phyloP scores from a whole-genome alignment of 257 asterid species.

The Solanum piurae region DNA sequence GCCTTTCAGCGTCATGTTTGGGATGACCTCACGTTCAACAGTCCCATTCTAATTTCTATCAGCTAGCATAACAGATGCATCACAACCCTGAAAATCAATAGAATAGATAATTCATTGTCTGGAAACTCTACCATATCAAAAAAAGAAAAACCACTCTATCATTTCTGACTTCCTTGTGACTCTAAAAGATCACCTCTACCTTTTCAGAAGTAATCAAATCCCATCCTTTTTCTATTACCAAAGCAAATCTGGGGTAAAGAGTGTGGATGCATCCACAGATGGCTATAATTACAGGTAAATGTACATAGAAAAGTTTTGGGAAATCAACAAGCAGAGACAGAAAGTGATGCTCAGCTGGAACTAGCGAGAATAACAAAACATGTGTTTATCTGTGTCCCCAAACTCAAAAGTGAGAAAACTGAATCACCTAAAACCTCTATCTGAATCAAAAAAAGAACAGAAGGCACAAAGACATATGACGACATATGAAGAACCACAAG shows the following conservation, averaged over 20 bases:
- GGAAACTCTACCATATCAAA: background rate
- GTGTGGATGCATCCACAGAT: background rate
- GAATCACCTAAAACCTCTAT: background rate
- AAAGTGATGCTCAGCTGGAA: too few species aligned
- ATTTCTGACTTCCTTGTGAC: background rate
- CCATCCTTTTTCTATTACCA: background rate
- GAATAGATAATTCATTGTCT: background rate
- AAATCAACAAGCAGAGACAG: background rate
- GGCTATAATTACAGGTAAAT: background rate
- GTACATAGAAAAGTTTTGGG: too few species aligned
- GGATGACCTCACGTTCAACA: slow-evolving; percentile 19
- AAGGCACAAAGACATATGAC: background rate
- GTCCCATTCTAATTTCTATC: background rate
- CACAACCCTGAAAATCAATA: slow-evolving; percentile 22
- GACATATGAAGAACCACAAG: background rate
- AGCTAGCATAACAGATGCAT: slow-evolving; percentile 21
- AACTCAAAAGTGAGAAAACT: background rate
- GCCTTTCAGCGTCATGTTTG: slow-evolving; percentile 24
- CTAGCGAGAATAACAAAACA: background rate
- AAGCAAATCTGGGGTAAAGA: background rate
- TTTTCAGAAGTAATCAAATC: background rate
- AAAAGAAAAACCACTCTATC: background rate
- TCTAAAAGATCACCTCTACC: background rate
- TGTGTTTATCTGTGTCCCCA: background rate
- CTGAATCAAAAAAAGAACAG: background rate